Percentiles rank a stretch among this genome's conserved stretches.
These are phyloP conservation scores for Erigeron canadensis DNA, from an alignment of 129 eudicot species.

Conservation along the genomic window DNA sequence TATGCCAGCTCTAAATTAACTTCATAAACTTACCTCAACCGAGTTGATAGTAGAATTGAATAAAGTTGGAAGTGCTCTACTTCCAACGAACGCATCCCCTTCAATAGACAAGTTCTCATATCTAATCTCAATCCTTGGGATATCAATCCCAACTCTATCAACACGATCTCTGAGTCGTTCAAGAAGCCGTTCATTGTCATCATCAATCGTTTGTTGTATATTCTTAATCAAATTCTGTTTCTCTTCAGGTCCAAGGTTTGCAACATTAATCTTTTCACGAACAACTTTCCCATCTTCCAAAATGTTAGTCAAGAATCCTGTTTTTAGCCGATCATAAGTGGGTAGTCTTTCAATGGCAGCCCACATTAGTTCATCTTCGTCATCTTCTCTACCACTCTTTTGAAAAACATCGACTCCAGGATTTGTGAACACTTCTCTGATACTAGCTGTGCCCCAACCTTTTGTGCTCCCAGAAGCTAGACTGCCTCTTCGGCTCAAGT, in stretches of 20 bases:
- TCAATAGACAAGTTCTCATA: slow-evolving; percentile 60
- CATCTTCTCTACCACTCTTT: slow-evolving; percentile 38
- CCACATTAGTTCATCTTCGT: slow-evolving; percentile 68
- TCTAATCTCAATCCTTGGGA: slow-evolving; percentile 71
- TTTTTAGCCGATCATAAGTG: slow-evolving; percentile 58
- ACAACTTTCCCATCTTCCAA: slow-evolving; percentile 58
- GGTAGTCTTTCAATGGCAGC: slow-evolving; percentile 81
- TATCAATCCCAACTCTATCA: slow-evolving; percentile 71
- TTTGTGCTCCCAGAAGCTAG: slow-evolving; percentile 35
- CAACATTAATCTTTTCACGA: slow-evolving; percentile 53
- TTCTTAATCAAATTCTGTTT: slow-evolving; percentile 56
- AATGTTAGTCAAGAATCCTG: slow-evolving; percentile 57
- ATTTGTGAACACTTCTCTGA: slow-evolving; percentile 38
- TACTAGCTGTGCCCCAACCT: slow-evolving; percentile 44
- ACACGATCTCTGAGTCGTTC: slow-evolving; percentile 56
- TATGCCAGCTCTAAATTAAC: not conserved
- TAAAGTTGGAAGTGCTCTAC: slow-evolving; percentile 84
- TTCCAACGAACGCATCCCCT: slow-evolving; percentile 71
- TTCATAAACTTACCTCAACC: slow-evolving; percentile 45
- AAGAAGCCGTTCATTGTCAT: slow-evolving; percentile 71
- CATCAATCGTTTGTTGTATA: slow-evolving; percentile 47
- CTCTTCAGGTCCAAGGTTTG: slow-evolving; percentile 50
- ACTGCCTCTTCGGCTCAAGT: slow-evolving; percentile 31
- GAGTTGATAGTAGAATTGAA: slow-evolving; percentile 58
- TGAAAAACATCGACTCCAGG: slow-evolving; percentile 38